Evolutionary conservation across 345 rosid species (phyloP), one percentile per base, ranked within the genome.

Genomic region (Salix viminalis): DNA sequence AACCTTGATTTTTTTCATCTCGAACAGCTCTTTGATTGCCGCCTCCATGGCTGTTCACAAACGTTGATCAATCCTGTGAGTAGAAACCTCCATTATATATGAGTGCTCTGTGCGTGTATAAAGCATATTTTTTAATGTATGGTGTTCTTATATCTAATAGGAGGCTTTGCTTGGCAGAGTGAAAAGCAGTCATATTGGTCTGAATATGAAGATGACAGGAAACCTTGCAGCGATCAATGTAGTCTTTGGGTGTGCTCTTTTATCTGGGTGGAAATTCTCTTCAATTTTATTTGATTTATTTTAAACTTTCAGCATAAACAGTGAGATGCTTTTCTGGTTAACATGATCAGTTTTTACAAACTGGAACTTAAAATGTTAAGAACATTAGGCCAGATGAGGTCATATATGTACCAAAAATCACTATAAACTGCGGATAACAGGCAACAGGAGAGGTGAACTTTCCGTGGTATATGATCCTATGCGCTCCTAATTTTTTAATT

Each of bases 1-100:
- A 52, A 61, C n/a, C 64, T 74, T 76, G 79, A 65, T 81, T 61
- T 66, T 80, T 54, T 72, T 81, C 69, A 77, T 21, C 76, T 75
- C 76, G 68, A 82, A 83, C 94, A 96, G 99, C 85, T 93, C 64
- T 96, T 96, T 89, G 99, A 96, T 83, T 96, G 98, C 80, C 96
- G 96, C 81, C 91, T 96, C 75, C 99, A 96, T 90, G 99, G 98
- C 75, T 93, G 99, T 81, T 93, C 99, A 42, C 99, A 96, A 86
- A 83, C 90, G 79, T 66, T 93, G 83, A 87, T 93, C 65, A 82
- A 79, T 82, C 94, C 96, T 73, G 99, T 96, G 87, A 93, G 98
- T 84, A 67, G 75, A 78, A 24, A 24, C 44, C 7, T 15, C 68
- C 62, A 39, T 69, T 46, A 24, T 66, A n/a, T 62, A 60, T 67